Conservation (phyloP, 202 grass and related monocot genomes). For the Carex arenaria region DNA sequence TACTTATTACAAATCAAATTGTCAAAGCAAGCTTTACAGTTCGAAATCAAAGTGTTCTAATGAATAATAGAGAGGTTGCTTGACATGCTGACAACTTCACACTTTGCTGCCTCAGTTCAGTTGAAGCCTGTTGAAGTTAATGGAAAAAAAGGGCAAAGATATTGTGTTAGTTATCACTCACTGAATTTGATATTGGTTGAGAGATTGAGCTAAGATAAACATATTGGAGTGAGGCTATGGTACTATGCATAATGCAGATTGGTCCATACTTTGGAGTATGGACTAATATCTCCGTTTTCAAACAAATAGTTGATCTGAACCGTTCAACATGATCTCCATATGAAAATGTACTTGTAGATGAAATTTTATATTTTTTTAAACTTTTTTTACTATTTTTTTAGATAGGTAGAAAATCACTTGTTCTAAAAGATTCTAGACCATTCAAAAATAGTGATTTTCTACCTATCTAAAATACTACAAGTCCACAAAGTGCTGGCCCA, state of each 20-base stretch:
- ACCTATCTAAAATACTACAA: neutral
- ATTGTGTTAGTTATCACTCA: neutral
- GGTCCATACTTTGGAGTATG: too few species aligned
- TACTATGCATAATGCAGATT: too few species aligned
- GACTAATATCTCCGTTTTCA: too few species aligned
- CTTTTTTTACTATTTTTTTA: too few species aligned
- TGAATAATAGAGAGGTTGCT: neutral
- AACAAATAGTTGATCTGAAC: too few species aligned
- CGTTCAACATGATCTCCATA: too few species aligned
- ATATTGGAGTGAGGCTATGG: neutral
- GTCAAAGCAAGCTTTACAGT: constrained; percentile 10
- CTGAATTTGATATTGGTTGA: neutral
- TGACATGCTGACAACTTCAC: neutral
- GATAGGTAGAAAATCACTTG: too few species aligned
- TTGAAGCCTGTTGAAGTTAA: constrained; percentile 9
- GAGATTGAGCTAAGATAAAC: neutral
- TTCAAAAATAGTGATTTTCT: too few species aligned
- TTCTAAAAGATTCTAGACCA: too few species aligned
- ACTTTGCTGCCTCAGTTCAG: constrained; percentile 1
- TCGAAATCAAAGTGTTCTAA: neutral
- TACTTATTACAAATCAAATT: neutral
- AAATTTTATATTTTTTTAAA: too few species aligned
- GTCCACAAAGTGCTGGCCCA: neutral
- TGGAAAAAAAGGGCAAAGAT: neutral
- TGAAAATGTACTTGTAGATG: too few species aligned